A percentile compares a stretch with the other conserved stretches of the same genome.
Evolutionary conservation across 495 filamentous ascomycete species (phyloP).

Genomic region (Lasiosphaeria miniovina): DNA sequence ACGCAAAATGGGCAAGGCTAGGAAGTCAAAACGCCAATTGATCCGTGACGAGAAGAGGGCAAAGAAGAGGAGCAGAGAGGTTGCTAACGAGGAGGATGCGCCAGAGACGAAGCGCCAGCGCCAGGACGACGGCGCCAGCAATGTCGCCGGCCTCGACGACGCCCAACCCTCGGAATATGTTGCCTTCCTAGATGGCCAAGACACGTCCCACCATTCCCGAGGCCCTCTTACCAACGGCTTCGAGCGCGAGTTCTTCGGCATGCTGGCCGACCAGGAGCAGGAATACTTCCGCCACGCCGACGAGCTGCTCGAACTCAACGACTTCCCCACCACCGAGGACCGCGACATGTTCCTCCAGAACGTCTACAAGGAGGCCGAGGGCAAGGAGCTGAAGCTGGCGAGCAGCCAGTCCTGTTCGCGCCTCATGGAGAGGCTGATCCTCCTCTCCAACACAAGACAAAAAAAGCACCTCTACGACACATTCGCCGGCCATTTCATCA

Average conservation of each 20-base stretch:
- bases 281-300: constrained; percentile 91
- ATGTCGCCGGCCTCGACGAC: constrained; percentile 17
- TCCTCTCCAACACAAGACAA: constrained; percentile 73
- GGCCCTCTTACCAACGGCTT: constrained; percentile 21
- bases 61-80: constrained; percentile 33
- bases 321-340: constrained; percentile 76
- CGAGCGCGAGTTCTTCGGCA: constrained; percentile 73
- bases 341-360: constrained; percentile 75
- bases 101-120: constrained; percentile 39
- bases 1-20: constrained; percentile 30
- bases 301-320: constrained; percentile 82
- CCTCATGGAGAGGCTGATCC: constrained; percentile 85
- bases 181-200: constrained; percentile 24
- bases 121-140: constrained; percentile 15
- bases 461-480: constrained; percentile 80
- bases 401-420: constrained; percentile 92
- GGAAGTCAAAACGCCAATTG: constrained; percentile 45
- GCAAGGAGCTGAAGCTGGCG: constrained; percentile 93
- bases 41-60: constrained; percentile 46
- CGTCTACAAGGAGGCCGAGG: constrained; percentile 79
- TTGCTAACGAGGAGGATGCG: constrained; percentile 27
- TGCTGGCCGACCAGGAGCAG: constrained; percentile 84
- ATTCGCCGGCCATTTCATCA: constrained; percentile 84
- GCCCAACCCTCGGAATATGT: constrained; percentile 18
- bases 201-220: constrained; percentile 22